Percentiles rank a stretch among this genome's conserved stretches.
Evolutionary conservation across 306 rosid genomes (phyloP).

Genomic region (Hippophae tibetana): DNA sequence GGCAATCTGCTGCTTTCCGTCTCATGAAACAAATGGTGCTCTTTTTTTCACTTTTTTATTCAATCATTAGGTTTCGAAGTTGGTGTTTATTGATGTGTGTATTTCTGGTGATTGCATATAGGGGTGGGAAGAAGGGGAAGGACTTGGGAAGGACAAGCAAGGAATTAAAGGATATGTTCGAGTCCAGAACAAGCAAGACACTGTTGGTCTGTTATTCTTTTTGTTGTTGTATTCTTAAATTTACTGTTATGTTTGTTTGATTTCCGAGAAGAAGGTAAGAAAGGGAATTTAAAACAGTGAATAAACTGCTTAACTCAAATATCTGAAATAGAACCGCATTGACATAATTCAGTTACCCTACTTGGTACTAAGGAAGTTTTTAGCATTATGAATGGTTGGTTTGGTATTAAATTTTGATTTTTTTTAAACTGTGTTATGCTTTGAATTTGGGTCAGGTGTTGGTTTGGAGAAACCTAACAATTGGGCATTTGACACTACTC

Average conservation of each 20-base stretch:
- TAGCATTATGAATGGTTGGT: neutral
- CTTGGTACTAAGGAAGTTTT: neutral
- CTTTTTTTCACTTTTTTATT: conserved; percentile 4
- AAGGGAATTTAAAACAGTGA: neutral
- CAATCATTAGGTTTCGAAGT: neutral
- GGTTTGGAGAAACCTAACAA: conserved; percentile 78
- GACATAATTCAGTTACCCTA: neutral
- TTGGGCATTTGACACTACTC: conserved; percentile 96
- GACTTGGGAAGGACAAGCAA: conserved; percentile 91
- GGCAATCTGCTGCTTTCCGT: conserved; percentile 84
- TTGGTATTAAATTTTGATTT: neutral
- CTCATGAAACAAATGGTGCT: conserved; percentile 97
- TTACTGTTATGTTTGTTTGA: neutral
- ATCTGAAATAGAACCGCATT: neutral
- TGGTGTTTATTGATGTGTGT: neutral
- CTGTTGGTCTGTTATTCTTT: conserved; percentile 37
- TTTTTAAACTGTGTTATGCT: neutral
- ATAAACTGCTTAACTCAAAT: neutral
- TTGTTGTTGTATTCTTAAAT: neutral
- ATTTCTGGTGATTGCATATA: neutral
- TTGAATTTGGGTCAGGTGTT: conserved; percentile 36
- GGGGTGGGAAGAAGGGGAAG: conserved; percentile 99
- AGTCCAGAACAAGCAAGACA: conserved; percentile 80
- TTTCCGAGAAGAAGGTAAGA: neutral
- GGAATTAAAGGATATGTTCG: conserved; percentile 86